These are phyloP conservation scores for Ceratobasidium sp. DNA, from an alignment of 1,284 basidiomycete genomes.

Conservation along the genomic window DNA sequence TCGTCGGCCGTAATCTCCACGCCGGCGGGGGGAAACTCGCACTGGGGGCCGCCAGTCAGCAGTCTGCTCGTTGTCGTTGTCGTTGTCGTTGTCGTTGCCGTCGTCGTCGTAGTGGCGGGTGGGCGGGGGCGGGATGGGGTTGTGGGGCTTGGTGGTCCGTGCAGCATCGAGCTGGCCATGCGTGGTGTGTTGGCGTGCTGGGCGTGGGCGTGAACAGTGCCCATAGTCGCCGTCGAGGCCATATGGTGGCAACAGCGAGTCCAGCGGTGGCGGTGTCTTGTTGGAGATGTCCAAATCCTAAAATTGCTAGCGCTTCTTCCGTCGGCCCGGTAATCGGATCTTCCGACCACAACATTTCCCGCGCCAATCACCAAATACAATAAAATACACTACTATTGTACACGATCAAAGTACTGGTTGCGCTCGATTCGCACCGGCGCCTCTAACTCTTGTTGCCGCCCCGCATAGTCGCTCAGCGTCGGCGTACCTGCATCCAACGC, in stretches of 20 bases:
- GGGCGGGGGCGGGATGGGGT: not conserved
- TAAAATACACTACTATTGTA: not conserved
- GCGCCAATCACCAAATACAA: not conserved
- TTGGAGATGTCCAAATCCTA: not conserved
- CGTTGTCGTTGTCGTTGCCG: slow-evolving; percentile 4
- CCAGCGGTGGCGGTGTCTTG: no score
- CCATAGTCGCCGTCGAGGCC: not conserved
- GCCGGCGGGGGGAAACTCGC: slow-evolving; percentile 18
- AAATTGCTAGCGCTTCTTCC: not conserved
- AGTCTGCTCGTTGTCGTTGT: slow-evolving; percentile 1
- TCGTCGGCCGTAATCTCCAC: slow-evolving; percentile 5
- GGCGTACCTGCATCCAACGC: slow-evolving; percentile 15
- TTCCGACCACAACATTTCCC: not conserved
- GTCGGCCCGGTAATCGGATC: not conserved
- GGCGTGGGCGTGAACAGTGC: not conserved
- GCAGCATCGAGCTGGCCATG: slow-evolving; percentile 6
- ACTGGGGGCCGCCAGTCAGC: not conserved
- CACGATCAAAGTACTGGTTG: not conserved
- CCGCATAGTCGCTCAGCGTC: slow-evolving; percentile 15
- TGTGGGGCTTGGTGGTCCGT: not conserved
- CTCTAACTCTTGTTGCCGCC: not conserved
- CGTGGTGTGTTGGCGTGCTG: not conserved
- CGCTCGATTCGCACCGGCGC: slow-evolving; percentile 16
- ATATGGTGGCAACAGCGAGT: not conserved
- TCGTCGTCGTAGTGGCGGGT: not conserved